A percentile compares a stretch with the other conserved stretches of the same genome.
Evolutionary conservation across 1,284 basidiomycete genomes (phyloP).

Genomic region (Tylopilus sp.): DNA sequence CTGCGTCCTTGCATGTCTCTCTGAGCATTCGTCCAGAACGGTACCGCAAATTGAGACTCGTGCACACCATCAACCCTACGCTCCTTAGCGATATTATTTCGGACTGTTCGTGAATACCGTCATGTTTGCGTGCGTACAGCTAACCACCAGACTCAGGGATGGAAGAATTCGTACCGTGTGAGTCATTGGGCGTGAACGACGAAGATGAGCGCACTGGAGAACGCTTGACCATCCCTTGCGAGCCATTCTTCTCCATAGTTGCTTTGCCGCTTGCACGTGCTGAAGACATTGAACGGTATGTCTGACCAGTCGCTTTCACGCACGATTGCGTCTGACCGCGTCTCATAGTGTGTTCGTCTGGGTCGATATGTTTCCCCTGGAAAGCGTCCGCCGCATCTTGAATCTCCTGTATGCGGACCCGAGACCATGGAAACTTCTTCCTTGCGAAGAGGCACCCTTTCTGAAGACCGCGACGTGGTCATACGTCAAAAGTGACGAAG

Average conservation of each 20-base stretch:
- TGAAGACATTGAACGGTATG: conserved; percentile 41
- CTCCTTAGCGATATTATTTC: conserved; percentile 33
- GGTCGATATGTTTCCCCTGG: conserved; percentile 51
- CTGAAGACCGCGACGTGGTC: conserved; percentile 55
- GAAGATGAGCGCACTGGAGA: conserved; percentile 40
- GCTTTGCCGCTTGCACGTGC: conserved; percentile 27
- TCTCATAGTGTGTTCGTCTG: conserved; percentile 37
- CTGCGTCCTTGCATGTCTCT: conserved; percentile 43
- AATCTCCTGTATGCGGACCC: conserved; percentile 47
- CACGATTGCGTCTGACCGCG: conserved; percentile 9
- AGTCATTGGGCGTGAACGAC: conserved; percentile 36
- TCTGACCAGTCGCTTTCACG: not conserved
- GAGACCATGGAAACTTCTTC: conserved; percentile 41
- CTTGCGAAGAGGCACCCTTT: conserved; percentile 37
- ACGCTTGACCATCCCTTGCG: conserved; percentile 44
- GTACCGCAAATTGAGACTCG: conserved; percentile 47
- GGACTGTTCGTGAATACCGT: conserved; percentile 35
- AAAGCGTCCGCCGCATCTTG: conserved; percentile 51
- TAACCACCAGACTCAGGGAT: conserved; percentile 33
- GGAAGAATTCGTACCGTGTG: conserved; percentile 36
- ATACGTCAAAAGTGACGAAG: conserved; percentile 9
- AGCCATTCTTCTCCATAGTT: conserved; percentile 36
- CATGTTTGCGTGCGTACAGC: not conserved
- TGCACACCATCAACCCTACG: conserved; percentile 36
- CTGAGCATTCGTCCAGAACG: conserved; percentile 45